A percentile compares a stretch with the other conserved stretches of the same genome.
Conservation (phyloP, 768 basidiomycete species). For the Omphalotus guepiniiformis region DNA sequence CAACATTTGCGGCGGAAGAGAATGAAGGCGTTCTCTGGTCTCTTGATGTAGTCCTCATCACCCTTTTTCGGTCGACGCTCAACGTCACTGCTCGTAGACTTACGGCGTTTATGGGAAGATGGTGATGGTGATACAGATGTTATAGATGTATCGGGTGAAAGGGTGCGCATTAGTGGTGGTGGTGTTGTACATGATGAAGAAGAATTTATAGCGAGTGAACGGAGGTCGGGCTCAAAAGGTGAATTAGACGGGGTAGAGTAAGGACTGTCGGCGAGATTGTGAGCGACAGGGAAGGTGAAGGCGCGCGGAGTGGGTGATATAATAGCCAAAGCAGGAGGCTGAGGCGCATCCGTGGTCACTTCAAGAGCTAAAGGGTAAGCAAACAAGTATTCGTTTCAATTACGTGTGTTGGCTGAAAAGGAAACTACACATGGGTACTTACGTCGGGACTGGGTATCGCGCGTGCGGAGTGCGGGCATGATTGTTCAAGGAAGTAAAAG, state of each 20-base stretch:
- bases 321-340: constrained; percentile 53
- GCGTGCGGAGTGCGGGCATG: constrained; percentile 80
- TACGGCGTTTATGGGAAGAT: constrained; percentile 45
- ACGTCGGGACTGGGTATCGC: constrained; percentile 61
- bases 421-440: constrained; percentile 19
- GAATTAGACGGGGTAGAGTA: constrained; percentile 64
- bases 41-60: constrained; percentile 80
- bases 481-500: constrained; percentile 33
- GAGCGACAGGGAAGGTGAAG: constrained; percentile 59
- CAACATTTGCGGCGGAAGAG: constrained; percentile 78
- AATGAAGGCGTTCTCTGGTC: constrained; percentile 83
- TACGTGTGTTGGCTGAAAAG: neutral
- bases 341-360: constrained; percentile 63
- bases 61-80: constrained; percentile 66
- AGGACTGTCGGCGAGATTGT: constrained; percentile 65
- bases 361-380: constrained; percentile 53
- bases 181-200: constrained; percentile 39
- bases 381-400: constrained; percentile 8
- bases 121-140: constrained; percentile 31
- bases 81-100: constrained; percentile 42
- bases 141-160: constrained; percentile 40
- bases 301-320: constrained; percentile 69
- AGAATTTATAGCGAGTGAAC: constrained; percentile 40
- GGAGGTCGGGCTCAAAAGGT: constrained; percentile 72
- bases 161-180: constrained; percentile 32